Percentiles rank a stretch among this genome's conserved stretches.
phyloP scores from a whole-genome alignment of 129 eudicot species.

The Helichrysum umbraculigerum region DNA sequence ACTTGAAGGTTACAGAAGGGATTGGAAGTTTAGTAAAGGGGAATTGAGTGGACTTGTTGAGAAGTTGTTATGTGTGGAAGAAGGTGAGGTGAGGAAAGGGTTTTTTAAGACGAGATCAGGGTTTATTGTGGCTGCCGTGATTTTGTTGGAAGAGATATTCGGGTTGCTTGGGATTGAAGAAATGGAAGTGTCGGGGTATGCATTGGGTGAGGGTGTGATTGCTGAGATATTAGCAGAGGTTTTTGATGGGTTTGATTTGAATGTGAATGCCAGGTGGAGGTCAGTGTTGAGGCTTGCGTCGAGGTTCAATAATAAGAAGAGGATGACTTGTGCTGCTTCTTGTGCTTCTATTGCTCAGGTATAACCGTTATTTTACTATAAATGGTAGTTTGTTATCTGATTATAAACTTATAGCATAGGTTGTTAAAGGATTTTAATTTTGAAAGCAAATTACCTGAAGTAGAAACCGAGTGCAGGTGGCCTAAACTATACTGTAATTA shows the following conservation, averaged over 20 bases:
- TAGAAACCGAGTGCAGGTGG: no score
- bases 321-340: slow-evolving; percentile 56
- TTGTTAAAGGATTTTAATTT: no score
- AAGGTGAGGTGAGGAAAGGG: slow-evolving; percentile 35
- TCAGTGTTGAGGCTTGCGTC: slow-evolving; percentile 68
- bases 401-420: no score
- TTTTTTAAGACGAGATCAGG: slow-evolving; percentile 63
- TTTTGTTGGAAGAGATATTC: slow-evolving; percentile 74
- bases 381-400: no score
- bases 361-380: not conserved
- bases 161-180: slow-evolving; percentile 61
- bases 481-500: no score
- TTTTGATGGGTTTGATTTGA: slow-evolving; percentile 60
- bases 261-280: slow-evolving; percentile 71
- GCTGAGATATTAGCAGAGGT: slow-evolving; percentile 56
- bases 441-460: no score
- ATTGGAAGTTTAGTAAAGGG: slow-evolving; percentile 66
- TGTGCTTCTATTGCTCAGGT: slow-evolving; percentile 73
- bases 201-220: slow-evolving; percentile 87
- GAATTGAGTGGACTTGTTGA: slow-evolving; percentile 61
- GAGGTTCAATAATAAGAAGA: slow-evolving; percentile 76
- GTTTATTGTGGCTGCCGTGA: slow-evolving; percentile 71
- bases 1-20: slow-evolving; percentile 50
- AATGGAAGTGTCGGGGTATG: slow-evolving; percentile 82
- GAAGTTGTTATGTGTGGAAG: slow-evolving; percentile 42